These are phyloP conservation scores for Enteropsectra breve DNA, from an alignment of 371 early-diverging fungal species.

Conservation along the genomic window DNA sequence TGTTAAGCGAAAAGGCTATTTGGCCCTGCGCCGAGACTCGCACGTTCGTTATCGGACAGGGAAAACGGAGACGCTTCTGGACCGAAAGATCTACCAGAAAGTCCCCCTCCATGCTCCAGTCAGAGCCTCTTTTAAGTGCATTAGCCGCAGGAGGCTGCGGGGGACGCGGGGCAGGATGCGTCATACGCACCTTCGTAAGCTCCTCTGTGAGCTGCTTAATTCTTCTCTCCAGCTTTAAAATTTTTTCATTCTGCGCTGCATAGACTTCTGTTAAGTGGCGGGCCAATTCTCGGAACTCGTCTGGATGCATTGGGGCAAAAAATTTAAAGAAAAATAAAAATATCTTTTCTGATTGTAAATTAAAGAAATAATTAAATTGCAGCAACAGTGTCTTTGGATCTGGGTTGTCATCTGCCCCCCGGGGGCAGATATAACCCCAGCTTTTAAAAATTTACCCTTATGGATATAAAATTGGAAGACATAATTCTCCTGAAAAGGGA, in stretches of 20 bases:
- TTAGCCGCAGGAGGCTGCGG: neutral
- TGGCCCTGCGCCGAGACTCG: neutral
- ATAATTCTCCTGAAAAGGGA: too few species aligned
- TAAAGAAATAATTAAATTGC: too few species aligned
- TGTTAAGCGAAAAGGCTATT: slow-evolving; percentile 5
- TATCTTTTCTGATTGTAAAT: too few species aligned
- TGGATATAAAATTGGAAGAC: too few species aligned
- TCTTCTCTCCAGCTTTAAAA: neutral
- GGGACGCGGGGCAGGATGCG: neutral
- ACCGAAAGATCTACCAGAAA: neutral
- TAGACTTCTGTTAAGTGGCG: neutral
- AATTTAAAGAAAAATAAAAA: too few species aligned
- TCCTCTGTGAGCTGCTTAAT: slow-evolving; percentile 1
- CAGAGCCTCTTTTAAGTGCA: neutral
- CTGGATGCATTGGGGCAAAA: slow-evolving; percentile 7
- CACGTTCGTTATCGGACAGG: neutral
- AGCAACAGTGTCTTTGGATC: too few species aligned
- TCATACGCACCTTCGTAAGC: neutral
- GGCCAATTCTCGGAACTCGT: neutral
- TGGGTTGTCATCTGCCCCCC: too few species aligned
- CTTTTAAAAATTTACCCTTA: too few species aligned
- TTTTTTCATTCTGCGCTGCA: neutral
- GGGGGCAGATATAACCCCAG: too few species aligned
- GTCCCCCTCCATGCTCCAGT: slow-evolving; percentile 6
- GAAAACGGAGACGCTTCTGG: neutral